Percentiles rank a stretch among this genome's conserved stretches.
Conservation (phyloP, 129 eudicot species). For the Logfia minima region DNA sequence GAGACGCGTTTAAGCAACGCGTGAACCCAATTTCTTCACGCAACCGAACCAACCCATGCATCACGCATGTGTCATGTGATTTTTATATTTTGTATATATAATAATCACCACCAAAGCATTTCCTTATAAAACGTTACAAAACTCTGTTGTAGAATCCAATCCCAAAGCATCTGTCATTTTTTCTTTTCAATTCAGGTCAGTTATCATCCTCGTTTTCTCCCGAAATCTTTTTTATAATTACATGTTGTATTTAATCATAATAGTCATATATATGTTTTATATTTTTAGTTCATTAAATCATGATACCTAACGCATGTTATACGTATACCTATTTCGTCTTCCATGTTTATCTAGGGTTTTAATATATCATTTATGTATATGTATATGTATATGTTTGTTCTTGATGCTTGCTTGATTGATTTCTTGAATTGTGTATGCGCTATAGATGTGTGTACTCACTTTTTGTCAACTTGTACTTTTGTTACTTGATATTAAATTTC, state of each 20-base stretch:
- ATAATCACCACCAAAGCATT: neutral
- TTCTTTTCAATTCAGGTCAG: slow-evolving; percentile 15
- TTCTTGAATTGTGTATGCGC: neutral
- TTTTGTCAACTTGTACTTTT: neutral
- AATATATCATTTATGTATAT: neutral
- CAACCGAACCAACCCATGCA: neutral
- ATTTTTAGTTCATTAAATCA: slow-evolving; percentile 3
- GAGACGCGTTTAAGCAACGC: slow-evolving; percentile 29
- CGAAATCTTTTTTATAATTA: neutral
- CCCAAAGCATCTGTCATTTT: slow-evolving; percentile 8
- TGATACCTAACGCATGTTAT: slow-evolving; percentile 18
- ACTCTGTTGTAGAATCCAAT: slow-evolving; percentile 22
- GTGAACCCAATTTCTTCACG: slow-evolving; percentile 13
- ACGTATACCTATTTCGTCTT: neutral
- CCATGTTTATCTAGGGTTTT: slow-evolving; percentile 14
- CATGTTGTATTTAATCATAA: slow-evolving; percentile 8
- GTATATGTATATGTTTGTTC: neutral
- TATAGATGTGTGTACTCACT: neutral
- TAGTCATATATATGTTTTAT: neutral
- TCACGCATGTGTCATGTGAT: neutral
- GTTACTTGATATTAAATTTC: neutral
- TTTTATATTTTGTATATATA: too few species aligned
- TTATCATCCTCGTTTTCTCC: neutral
- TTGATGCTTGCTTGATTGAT: slow-evolving; percentile 15
- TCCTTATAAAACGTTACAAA: neutral